These are phyloP conservation scores for Fusarium palustre DNA, from an alignment of 2,329 filamentous ascomycete genomes.

Conservation along the genomic window DNA sequence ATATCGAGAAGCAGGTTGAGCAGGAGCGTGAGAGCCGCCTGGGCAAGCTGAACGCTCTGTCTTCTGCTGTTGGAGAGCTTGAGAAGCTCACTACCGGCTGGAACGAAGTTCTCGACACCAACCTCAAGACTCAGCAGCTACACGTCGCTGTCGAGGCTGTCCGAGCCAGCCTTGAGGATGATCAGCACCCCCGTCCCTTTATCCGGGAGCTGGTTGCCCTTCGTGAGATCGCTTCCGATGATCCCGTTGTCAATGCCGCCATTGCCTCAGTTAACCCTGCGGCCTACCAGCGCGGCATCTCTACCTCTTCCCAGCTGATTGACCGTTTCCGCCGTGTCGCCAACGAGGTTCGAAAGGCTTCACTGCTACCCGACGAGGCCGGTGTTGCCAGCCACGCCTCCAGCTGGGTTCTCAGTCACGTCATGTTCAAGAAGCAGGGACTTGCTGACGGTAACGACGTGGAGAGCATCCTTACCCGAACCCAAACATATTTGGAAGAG, in stretches of 20 bases:
- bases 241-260: slow-evolving; percentile 89
- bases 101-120: slow-evolving; percentile 90
- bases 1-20: slow-evolving; percentile 86
- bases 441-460: slow-evolving; percentile 88
- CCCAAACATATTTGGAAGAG: slow-evolving; percentile 91
- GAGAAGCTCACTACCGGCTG: slow-evolving; percentile 89
- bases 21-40: slow-evolving; percentile 87
- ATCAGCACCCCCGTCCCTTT: slow-evolving; percentile 81
- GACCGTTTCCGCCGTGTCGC: slow-evolving; percentile 97
- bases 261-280: slow-evolving; percentile 96
- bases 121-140: slow-evolving; percentile 93
- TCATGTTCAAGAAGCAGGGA: slow-evolving; percentile 95
- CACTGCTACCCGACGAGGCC: slow-evolving; percentile 90
- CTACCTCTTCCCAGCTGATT: slow-evolving; percentile 85
- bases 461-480: slow-evolving; percentile 90
- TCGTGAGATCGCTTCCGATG: slow-evolving; percentile 88
- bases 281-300: slow-evolving; percentile 92
- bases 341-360: slow-evolving; percentile 91
- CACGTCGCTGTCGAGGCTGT: slow-evolving; percentile 96
- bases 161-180: slow-evolving; percentile 81
- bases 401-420: slow-evolving; percentile 88
- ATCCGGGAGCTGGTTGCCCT: slow-evolving; percentile 92
- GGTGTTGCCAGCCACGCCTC: slow-evolving; percentile 95
- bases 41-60: slow-evolving; percentile 85
- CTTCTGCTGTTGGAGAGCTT: slow-evolving; percentile 80